Evolutionary conservation across 225 moss, liverwort and hornwort species (phyloP).

Genomic region (Polytrichum commune): DNA sequence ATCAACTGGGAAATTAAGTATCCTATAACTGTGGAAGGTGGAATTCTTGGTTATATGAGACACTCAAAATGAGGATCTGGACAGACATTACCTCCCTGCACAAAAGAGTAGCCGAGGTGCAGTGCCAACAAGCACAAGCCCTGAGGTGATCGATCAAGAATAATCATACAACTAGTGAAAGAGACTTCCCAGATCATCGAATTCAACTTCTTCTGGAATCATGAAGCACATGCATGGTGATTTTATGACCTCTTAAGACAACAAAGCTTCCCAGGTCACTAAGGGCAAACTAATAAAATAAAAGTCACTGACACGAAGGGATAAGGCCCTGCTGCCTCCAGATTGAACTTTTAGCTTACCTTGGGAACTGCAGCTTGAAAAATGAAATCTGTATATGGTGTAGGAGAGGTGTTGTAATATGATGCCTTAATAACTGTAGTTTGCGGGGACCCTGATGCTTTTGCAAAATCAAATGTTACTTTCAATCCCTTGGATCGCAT

Average conservation of each 20-base stretch:
- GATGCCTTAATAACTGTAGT: constrained; percentile 66
- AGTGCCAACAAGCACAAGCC: too few species aligned
- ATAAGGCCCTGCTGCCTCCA: not conserved
- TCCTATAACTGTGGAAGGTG: too few species aligned
- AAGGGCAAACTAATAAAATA: too few species aligned
- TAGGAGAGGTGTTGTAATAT: constrained; percentile 62
- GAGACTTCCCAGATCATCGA: not conserved
- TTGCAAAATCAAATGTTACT: constrained; percentile 74
- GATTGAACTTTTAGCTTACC: constrained; percentile 31
- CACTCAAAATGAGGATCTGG: too few species aligned
- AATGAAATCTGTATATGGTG: constrained; percentile 76
- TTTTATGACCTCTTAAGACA: too few species aligned
- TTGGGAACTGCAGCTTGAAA: constrained; percentile 96
- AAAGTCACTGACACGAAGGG: too few species aligned
- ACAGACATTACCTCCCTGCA: too few species aligned
- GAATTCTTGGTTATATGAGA: too few species aligned
- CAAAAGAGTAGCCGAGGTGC: too few species aligned
- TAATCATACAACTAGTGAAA: not conserved
- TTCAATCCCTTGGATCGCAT: constrained; percentile 72
- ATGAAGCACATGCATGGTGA: too few species aligned
- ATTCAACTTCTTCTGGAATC: not conserved
- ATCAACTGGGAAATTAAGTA: too few species aligned
- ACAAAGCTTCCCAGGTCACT: not conserved
- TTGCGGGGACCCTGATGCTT: constrained; percentile 49
- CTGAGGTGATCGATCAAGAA: too few species aligned